Conservation (phyloP, 352 stramenopile species). For the Phytophthora crassamura region DNA sequence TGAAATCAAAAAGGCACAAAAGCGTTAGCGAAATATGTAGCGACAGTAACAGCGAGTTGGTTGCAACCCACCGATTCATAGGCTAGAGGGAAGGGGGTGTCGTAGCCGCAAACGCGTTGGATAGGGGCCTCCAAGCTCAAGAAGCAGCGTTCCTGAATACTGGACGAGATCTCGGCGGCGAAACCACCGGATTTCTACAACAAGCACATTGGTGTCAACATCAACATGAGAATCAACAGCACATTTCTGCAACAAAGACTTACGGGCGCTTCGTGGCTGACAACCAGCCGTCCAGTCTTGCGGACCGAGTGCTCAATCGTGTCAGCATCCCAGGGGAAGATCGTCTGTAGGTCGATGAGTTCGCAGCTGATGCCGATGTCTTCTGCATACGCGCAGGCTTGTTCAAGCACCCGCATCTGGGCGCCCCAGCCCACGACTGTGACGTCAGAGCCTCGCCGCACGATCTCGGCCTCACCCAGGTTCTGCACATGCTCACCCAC, state of each 20-base stretch:
- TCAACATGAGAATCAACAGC: conserved; percentile 6
- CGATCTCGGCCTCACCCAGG: conserved; percentile 95
- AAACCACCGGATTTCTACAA: conserved; percentile 92
- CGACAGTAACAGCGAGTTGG: neutral
- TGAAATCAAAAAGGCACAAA: neutral
- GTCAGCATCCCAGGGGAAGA: conserved; percentile 97
- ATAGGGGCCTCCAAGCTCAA: conserved; percentile 96
- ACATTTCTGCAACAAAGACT: conserved; percentile 27
- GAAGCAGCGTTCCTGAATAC: conserved; percentile 95
- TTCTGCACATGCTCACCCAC: conserved; percentile 95
- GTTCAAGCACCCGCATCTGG: conserved; percentile 88
- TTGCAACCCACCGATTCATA: conserved; percentile 91
- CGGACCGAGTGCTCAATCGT: conserved; percentile 95
- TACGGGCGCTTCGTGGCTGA: conserved; percentile 97
- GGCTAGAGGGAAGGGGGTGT: conserved; percentile 97
- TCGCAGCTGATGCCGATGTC: conserved; percentile 96
- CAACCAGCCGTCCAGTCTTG: conserved; percentile 96
- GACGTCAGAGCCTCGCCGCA: conserved; percentile 92
- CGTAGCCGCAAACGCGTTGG: conserved; percentile 94
- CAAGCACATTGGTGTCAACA: conserved; percentile 11
- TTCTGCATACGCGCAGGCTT: conserved; percentile 88
- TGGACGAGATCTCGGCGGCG: conserved; percentile 96
- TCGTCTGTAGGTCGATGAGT: conserved; percentile 98
- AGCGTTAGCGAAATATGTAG: conserved; percentile 1
- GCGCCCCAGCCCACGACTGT: conserved; percentile 96